These are phyloP conservation scores for Bruguiera parviflora DNA, from an alignment of 345 rosid genomes.

Conservation along the genomic window DNA sequence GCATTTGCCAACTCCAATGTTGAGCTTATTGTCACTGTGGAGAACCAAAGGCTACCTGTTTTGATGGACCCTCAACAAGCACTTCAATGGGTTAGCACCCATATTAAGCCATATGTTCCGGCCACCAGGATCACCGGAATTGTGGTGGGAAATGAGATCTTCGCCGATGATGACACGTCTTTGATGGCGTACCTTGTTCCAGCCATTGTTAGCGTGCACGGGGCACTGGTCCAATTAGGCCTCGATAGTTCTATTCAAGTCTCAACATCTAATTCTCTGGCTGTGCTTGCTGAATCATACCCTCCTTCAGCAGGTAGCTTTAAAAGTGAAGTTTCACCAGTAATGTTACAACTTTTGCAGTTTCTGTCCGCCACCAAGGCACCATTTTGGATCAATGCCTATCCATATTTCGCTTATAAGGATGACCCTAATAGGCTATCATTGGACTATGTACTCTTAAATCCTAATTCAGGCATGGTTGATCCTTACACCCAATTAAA, in stretches of 20 bases:
- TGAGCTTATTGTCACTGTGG: slow-evolving; percentile 69
- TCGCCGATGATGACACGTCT: slow-evolving; percentile 48
- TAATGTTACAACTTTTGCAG: slow-evolving; percentile 50
- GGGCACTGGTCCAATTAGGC: slow-evolving; percentile 62
- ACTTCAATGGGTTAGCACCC: slow-evolving; percentile 70
- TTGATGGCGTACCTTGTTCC: slow-evolving; percentile 60
- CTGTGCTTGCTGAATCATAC: slow-evolving; percentile 59
- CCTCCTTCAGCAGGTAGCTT: slow-evolving; percentile 84
- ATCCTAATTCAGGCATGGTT: slow-evolving; percentile 68
- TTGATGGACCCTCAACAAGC: slow-evolving; percentile 71
- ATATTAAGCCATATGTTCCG: slow-evolving; percentile 63
- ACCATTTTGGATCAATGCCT: slow-evolving; percentile 90
- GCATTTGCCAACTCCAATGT: slow-evolving; percentile 62
- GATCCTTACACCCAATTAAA: slow-evolving; percentile 61
- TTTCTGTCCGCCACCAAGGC: slow-evolving; percentile 49
- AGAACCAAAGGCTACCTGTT: slow-evolving; percentile 54
- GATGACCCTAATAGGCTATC: slow-evolving; percentile 49
- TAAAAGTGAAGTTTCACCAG: slow-evolving; percentile 42
- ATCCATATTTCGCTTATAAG: slow-evolving; percentile 84
- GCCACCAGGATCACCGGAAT: slow-evolving; percentile 66
- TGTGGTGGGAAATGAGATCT: slow-evolving; percentile 71
- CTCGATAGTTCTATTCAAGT: slow-evolving; percentile 61
- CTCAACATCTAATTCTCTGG: slow-evolving; percentile 60
- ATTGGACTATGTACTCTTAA: slow-evolving; percentile 64
- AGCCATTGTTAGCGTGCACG: slow-evolving; percentile 59